Evolutionary conservation across 208 protist species (phyloP), one percentile per base, ranked within the genome.

Genomic region (Trypanosoma cruzi): DNA sequence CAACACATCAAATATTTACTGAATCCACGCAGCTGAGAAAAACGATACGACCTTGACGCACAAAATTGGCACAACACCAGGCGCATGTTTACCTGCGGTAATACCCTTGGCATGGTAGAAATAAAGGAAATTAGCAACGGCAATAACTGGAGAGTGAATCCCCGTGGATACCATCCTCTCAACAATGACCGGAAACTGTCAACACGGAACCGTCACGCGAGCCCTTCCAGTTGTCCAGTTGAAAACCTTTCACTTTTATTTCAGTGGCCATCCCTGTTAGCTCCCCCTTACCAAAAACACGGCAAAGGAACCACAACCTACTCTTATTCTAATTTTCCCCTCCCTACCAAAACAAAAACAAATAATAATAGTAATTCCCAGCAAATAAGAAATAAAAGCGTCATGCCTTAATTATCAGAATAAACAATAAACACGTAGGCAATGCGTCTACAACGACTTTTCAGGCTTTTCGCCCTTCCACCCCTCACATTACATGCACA

Each of bases 21-120:
- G 86, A 71, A 98, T 98, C 79, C 88, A 91, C 57, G 80, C 77
- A 11, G 91, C 96, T 2, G 93, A 92, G 1, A 78, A 81, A 11
- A 97, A 91, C 91, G 93, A 97, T 57, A 98, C 97, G 53, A 97
- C 73, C 2, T 89, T 85, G 42, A 97, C 92, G 48, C 82, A 90
- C 11, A 98, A 31, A 58, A 97, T 96, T 0, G 97, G 75, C 0
- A 80, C 46, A 28, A 97, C 59, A 50, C 92, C 94, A n/a, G 96
- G 80, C 11, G 79, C 61, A 70, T 97, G 93, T 56, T 84, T 84
- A 29, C 83, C 81, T 0, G 89, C 24, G 13, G 59, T 55, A 50
- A 82, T n/a, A 2, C 14, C 6, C 22, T 42, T 46, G 24, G 7
- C 16, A 44, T n/a, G 48, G 26, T 11, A 16, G 14, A 2, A 1